A percentile compares a stretch with the other conserved stretches of the same genome.
phyloP scores from a whole-genome alignment of 768 basidiomycete species.

The Serendipita sp. region DNA sequence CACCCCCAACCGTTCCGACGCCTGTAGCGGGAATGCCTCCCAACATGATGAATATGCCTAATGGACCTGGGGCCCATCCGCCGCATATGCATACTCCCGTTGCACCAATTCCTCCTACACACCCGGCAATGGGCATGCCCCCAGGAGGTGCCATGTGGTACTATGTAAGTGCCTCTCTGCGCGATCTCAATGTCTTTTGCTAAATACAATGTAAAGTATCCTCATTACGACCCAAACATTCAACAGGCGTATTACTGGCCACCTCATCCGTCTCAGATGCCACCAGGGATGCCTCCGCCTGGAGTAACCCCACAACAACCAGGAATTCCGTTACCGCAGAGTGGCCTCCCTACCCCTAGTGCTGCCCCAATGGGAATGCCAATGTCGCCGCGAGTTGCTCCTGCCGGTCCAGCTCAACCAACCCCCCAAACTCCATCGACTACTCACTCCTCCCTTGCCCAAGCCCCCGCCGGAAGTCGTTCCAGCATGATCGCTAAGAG shows the following conservation, averaged over 20 bases:
- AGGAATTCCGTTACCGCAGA: neutral
- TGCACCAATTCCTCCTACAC: neutral
- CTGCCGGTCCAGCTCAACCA: neutral
- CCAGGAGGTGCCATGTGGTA: neutral
- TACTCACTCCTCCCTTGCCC: neutral
- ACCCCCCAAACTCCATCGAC: neutral
- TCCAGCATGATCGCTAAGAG: neutral
- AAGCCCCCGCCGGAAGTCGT: neutral
- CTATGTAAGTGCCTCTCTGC: neutral
- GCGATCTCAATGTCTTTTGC: neutral
- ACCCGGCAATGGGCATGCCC: neutral
- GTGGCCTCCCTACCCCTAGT: neutral
- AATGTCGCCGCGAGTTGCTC: neutral
- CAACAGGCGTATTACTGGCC: neutral
- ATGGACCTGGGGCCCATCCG: neutral
- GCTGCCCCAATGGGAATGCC: neutral
- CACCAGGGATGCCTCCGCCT: neutral
- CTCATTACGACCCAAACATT: neutral
- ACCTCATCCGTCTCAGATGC: neutral
- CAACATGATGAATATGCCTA: neutral
- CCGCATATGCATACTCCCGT: neutral
- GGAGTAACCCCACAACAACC: neutral
- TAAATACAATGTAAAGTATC: neutral
- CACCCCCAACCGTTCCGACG: neutral
- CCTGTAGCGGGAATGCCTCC: neutral